Conservation (phyloP, 352 stramenopile species). For the Phytopythium ostracodes region DNA sequence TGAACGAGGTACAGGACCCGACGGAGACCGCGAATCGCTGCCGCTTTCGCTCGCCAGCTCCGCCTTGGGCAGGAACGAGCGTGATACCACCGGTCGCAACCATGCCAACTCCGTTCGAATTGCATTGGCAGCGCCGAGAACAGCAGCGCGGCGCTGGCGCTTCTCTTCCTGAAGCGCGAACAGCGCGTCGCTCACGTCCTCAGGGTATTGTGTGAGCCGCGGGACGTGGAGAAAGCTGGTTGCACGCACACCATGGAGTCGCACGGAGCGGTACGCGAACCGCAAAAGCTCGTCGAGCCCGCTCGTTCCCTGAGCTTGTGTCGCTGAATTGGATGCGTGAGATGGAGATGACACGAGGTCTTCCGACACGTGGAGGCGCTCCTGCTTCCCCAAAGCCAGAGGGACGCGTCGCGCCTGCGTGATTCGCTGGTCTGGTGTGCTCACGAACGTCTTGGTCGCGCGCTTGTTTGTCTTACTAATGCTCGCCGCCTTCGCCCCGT, state of each 20-base stretch:
- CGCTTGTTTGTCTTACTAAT: conserved; percentile 11
- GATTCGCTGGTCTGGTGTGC: conserved; percentile 26
- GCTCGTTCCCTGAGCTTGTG: not conserved
- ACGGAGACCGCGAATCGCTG: not conserved
- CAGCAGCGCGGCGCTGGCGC: conserved; percentile 21
- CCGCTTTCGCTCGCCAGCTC: not conserved
- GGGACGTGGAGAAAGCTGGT: conserved; percentile 63
- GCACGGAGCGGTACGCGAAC: conserved; percentile 47
- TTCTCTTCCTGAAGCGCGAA: conserved; percentile 49
- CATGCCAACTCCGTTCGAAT: conserved; percentile 18
- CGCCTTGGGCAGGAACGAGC: conserved; percentile 11
- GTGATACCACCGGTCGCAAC: conserved; percentile 23
- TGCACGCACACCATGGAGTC: conserved; percentile 49
- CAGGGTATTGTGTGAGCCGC: conserved; percentile 29
- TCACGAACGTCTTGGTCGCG: conserved; percentile 19
- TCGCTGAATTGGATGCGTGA: not conserved
- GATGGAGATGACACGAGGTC: not conserved
- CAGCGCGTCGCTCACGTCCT: conserved; percentile 55
- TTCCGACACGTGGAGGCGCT: not conserved
- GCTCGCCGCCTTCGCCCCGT: conserved; percentile 3
- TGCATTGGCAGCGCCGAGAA: not conserved
- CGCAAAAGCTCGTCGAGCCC: conserved; percentile 33
- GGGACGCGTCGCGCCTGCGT: conserved; percentile 5
- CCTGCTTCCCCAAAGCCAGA: not conserved
- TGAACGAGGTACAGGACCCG: not conserved